phyloP scores from a whole-genome alignment of 2,329 filamentous ascomycete species.

The Xylaria sp. region DNA sequence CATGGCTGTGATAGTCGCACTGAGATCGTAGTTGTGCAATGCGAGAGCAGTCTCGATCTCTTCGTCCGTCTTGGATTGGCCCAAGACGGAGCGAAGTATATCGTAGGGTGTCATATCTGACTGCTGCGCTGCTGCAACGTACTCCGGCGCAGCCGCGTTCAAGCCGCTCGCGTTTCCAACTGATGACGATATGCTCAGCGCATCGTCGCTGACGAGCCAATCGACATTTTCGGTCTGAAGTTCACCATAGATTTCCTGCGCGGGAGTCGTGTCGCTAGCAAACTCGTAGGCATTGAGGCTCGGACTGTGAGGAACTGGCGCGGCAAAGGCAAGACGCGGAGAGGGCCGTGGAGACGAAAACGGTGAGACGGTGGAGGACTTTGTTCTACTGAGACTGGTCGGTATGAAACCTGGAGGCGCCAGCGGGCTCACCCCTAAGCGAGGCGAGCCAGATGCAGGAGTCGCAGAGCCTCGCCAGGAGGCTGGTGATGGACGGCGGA shows the following conservation, averaged over 20 bases:
- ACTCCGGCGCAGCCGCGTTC: conserved; percentile 86
- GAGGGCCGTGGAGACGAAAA: conserved; percentile 95
- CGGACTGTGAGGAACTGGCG: conserved; percentile 92
- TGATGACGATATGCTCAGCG: conserved; percentile 82
- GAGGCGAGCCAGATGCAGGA: conserved; percentile 83
- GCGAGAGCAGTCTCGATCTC: conserved; percentile 94
- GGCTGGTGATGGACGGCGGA: conserved; percentile 90
- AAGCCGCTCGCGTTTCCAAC: conserved; percentile 74
- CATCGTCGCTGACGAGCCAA: conserved; percentile 93
- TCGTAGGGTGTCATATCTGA: conserved; percentile 98
- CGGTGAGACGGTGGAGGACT: conserved; percentile 83
- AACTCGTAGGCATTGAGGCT: conserved; percentile 96
- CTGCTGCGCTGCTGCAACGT: conserved; percentile 70
- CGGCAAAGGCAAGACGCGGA: conserved; percentile 88
- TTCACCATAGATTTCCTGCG: conserved; percentile 88
- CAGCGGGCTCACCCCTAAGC: conserved; percentile 83
- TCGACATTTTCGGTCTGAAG: conserved; percentile 95
- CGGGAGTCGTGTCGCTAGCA: conserved; percentile 80
- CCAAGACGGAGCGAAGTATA: conserved; percentile 93
- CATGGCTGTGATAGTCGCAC: conserved; percentile 87
- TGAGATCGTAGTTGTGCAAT: conserved; percentile 90
- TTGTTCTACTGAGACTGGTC: conserved; percentile 79
- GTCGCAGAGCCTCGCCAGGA: conserved; percentile 90
- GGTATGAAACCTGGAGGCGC: conserved; percentile 86
- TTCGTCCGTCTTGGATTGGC: conserved; percentile 88